Base-by-base conservation (phyloP, 78 protist species). In the Blattamonas nauphoetae region DNA sequence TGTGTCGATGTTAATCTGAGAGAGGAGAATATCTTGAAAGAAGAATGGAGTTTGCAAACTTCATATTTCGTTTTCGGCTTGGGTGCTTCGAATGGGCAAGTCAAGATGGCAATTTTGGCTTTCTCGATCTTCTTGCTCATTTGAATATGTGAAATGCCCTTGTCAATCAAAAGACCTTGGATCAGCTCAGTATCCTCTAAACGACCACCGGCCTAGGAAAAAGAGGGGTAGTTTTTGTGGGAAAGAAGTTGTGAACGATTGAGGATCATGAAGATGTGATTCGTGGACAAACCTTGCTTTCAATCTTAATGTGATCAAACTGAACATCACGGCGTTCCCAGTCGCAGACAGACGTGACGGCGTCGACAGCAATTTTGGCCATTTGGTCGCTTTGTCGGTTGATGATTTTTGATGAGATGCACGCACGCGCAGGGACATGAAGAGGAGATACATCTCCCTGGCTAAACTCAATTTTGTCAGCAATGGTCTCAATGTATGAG, bases 1-100 rank as follows among this genome's bases (percentile, higher is more conserved):
- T n/a, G 90, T 88, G 88, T 93, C 86, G 79, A 93, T 92, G 88
- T 84, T 45, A 85, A 90, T 84, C 87, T 85, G 41, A 87, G 32
- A 3, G 38, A 1, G 41, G 71, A 84, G 3, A 29, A 36, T 3
- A 41, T 35, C 41, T 87, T n/a, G n/a, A n/a, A 85, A 6, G 36
- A 41, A 88, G 45, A 11, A 42, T 63, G 42, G 55, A 44, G 81
- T 63, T 95, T 85, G 55, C 90, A 83, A 36, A 95, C 90, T 44
- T 90, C 89, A 91, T 96, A 94, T 94, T 94, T 97, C 84, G 99
- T 97, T 96, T 98, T 98, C 85, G 99, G 99, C 92, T 97, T 97
- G 1, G 99, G 99, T 34, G 99, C 98, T 93, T 98, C 99, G 64
- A 98, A 97, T 43, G 99, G 98, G 89, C 98, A 94, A 6, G 99